phyloP scores from a whole-genome alignment of 2,329 filamentous ascomycete species.

The Cladophialophora yegresii region DNA sequence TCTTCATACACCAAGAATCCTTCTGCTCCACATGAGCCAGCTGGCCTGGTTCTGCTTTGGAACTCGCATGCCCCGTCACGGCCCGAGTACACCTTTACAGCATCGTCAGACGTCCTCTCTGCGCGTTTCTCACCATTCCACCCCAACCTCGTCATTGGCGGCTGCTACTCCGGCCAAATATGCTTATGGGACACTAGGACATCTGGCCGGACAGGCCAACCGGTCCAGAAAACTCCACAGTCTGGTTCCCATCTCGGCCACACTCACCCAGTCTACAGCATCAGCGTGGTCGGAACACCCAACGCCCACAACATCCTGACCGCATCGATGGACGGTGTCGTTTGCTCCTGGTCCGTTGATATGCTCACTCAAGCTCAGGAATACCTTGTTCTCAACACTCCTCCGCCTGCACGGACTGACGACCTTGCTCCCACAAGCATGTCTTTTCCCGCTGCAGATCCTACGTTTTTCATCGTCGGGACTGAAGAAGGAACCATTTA shows the following conservation, averaged over 20 bases:
- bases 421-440: constrained; percentile 93
- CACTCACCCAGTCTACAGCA: constrained; percentile 92
- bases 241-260: constrained; percentile 79
- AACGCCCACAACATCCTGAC: constrained; percentile 99
- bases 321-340: constrained; percentile 91
- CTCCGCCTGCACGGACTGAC: constrained; percentile 84
- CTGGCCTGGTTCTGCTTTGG: constrained; percentile 94
- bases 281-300: constrained; percentile 94
- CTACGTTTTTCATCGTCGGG: constrained; percentile 95
- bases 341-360: constrained; percentile 96
- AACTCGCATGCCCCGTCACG: constrained; percentile 92
- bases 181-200: constrained; percentile 95
- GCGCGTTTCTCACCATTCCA: constrained; percentile 99
- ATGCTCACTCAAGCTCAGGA: constrained; percentile 98
- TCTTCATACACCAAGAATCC: constrained; percentile 98
- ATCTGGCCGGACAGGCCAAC: constrained; percentile 64
- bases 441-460: constrained; percentile 90
- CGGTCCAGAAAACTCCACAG: constrained; percentile 92
- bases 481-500: constrained; percentile 97
- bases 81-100: constrained; percentile 94
- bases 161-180: constrained; percentile 94
- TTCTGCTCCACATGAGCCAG: constrained; percentile 87
- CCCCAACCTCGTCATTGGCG: constrained; percentile 91
- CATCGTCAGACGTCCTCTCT: constrained; percentile 90
- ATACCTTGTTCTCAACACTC: constrained; percentile 81